Base-by-base conservation (phyloP, 2,329 filamentous ascomycete species). In the Meredithiella fracta region DNA sequence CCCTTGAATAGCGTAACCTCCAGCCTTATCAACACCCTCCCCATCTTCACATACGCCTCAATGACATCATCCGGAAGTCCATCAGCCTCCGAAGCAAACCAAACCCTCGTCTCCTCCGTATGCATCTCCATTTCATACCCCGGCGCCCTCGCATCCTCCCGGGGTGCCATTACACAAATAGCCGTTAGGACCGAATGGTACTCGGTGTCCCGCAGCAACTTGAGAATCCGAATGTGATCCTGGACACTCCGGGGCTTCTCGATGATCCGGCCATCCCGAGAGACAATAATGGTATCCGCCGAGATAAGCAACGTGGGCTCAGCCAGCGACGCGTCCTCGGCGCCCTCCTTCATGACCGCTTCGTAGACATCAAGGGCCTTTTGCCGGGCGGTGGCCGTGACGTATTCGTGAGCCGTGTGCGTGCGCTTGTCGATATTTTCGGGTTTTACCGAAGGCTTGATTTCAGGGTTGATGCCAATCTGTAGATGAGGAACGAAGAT, bases 11-110 rank as follows among this genome's bases (percentile, higher is more conserved):
- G 88, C 92, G 68, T 98, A 98, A 0, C 92, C 92, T 1, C 92
- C 92, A 0, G 92, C 92, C 73, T 97, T 98, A 68, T 97, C 92
- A 9, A 81, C 89, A 1, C 92, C 92, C 72, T 98, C 92, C 91
- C 76, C 22, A 91, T 96, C 64, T 75, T 77, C 58, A 90, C 84
- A 65, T 90, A 90, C 3, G 72, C 78, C 62, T 87, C 73, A 58
- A 97, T 82, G 62, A 95, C 77, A 59, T 94, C 89, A 70, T 98
- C 91, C 14, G 73, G 71, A 58, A 80, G 65, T 2, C 78, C 78
- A 15, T 77, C 72, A 14, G 64, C 63, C 62, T 77, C 78, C 58
- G 74, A 69, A 65, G 89, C 87, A 69, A 98, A 98, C 65, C 78
- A 80, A n/a, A 98, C 92, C 59, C 75, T 78, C 47, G 91, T 97